Percentiles rank a stretch among this genome's conserved stretches.
These are phyloP conservation scores for Fusarium pilosicola DNA, from an alignment of 2,329 filamentous ascomycete species.

Conservation along the genomic window DNA sequence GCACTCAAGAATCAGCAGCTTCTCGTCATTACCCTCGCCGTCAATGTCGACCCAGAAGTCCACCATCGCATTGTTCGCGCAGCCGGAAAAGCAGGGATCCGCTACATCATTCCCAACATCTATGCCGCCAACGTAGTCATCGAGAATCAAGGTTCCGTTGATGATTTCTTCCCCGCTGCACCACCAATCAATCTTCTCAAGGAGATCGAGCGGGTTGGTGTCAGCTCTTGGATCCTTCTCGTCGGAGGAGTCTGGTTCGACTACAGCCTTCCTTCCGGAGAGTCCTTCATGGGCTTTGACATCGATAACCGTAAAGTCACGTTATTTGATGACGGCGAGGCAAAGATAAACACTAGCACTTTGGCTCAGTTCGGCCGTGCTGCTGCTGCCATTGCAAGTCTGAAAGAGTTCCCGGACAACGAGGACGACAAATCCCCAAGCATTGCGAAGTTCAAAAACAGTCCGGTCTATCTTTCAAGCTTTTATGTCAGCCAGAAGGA, in stretches of 20 bases:
- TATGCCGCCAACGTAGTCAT: slow-evolving; percentile 46
- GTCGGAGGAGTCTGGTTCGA: slow-evolving; percentile 25
- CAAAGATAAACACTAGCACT: slow-evolving; percentile 9
- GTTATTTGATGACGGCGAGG: background rate
- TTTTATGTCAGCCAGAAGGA: slow-evolving; percentile 71
- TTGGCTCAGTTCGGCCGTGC: slow-evolving; percentile 3
- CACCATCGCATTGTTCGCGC: slow-evolving; percentile 56
- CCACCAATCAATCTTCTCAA: background rate
- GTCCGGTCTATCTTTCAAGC: slow-evolving; percentile 61
- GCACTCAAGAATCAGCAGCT: slow-evolving; percentile 62
- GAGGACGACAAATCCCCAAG: slow-evolving; percentile 19
- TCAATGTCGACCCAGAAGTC: slow-evolving; percentile 49
- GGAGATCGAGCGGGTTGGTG: slow-evolving; percentile 4
- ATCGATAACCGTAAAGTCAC: slow-evolving; percentile 52
- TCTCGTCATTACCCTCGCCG: slow-evolving; percentile 58
- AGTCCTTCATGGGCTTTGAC: slow-evolving; percentile 56
- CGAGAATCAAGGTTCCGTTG: background rate
- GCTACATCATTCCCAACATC: slow-evolving; percentile 59
- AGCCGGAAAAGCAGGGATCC: slow-evolving; percentile 57
- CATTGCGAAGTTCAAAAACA: slow-evolving; percentile 57
- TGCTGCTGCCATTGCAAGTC: background rate
- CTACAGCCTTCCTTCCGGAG: slow-evolving; percentile 2
- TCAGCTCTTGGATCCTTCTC: slow-evolving; percentile 10
- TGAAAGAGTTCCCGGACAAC: background rate
- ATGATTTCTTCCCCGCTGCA: background rate